Conservation (phyloP, 768 basidiomycete genomes). For the Suillus clintonianus region DNA sequence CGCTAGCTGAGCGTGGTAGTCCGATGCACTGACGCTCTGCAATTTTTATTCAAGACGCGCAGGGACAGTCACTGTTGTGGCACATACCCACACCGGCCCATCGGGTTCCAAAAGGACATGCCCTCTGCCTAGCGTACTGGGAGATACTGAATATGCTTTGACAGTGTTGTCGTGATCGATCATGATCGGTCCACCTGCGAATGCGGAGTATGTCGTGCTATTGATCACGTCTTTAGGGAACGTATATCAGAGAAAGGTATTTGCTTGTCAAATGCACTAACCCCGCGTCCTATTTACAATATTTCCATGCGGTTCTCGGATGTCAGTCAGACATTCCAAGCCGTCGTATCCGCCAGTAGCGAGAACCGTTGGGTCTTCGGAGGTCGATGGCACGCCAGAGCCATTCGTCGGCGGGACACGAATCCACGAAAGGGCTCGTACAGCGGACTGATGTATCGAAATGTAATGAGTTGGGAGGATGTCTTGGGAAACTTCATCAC, state of each 20-base stretch:
- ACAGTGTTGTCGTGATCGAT: constrained; percentile 83
- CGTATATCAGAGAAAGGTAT: not conserved
- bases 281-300: constrained; percentile 81
- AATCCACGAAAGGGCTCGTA: constrained; percentile 77
- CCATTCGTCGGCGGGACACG: constrained; percentile 58
- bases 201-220: constrained; percentile 65
- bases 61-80: not conserved
- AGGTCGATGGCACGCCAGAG: constrained; percentile 45
- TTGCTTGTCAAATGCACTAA: constrained; percentile 19
- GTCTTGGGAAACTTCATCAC: constrained; percentile 14
- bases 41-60: not conserved
- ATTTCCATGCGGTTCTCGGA: constrained; percentile 66
- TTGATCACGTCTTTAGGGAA: constrained; percentile 64
- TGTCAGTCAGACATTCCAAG: constrained; percentile 71
- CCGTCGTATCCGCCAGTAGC: constrained; percentile 84
- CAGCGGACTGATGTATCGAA: constrained; percentile 74
- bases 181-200: constrained; percentile 69
- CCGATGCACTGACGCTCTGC: constrained; percentile 73
- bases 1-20: constrained; percentile 86
- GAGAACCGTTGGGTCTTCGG: constrained; percentile 70
- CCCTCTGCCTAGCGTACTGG: constrained; percentile 72
- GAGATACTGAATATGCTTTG: constrained; percentile 72
- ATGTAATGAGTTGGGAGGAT: constrained; percentile 74
- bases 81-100: constrained; percentile 84
- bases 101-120: constrained; percentile 71